Evolutionary conservation across 441 rosid genomes (phyloP).

Genomic region (Corymbia citriodora): DNA sequence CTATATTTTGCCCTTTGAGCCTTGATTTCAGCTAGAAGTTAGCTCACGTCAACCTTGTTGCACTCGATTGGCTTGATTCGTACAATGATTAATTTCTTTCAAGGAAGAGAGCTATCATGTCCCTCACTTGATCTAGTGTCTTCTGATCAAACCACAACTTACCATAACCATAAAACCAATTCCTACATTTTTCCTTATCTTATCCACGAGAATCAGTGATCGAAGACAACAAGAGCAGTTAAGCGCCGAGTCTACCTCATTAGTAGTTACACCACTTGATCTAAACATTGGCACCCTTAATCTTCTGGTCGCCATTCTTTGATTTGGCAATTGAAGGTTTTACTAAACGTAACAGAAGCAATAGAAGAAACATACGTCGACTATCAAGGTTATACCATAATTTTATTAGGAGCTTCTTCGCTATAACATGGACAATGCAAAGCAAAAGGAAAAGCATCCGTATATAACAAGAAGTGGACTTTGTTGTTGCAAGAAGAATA

Average conservation of each 20-base stretch:
- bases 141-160: not conserved
- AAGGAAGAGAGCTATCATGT: not conserved
- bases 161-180: not conserved
- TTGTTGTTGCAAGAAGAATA: not conserved
- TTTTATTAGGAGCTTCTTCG: not conserved
- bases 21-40: not conserved
- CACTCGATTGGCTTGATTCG: rapidly evolving
- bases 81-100: no score
- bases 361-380: not conserved
- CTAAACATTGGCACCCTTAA: rapidly evolving
- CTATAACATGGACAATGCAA: not conserved
- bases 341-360: no score
- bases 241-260: rapidly evolving
- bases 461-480: not conserved
- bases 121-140: not conserved
- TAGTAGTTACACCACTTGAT: not conserved
- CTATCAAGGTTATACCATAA: not conserved
- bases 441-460: not conserved
- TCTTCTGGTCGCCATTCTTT: not conserved
- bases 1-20: not conserved
- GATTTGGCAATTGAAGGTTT: not conserved
- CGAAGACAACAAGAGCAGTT: not conserved
- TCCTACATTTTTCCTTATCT: not conserved
- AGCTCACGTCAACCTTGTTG: no score
- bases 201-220: not conserved